A percentile compares a stretch with the other conserved stretches of the same genome.
Evolutionary conservation across 1,284 basidiomycete genomes (phyloP).

Genomic region (Sporisorium graminicola): DNA sequence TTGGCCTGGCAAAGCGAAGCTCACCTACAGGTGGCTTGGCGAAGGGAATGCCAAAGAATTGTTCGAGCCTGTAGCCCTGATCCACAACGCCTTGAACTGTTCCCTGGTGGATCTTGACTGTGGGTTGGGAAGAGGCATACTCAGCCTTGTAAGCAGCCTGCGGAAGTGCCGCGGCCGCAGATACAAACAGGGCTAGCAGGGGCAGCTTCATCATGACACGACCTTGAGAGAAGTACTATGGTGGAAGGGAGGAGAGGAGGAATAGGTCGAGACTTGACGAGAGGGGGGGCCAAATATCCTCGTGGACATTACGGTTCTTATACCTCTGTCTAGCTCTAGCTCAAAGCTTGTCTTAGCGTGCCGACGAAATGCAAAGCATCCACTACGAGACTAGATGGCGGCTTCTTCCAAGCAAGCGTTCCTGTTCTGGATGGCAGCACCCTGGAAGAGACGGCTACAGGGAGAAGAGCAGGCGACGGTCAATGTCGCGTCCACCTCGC

Average conservation of each 20-base stretch:
- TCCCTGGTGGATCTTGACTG: slow-evolving; percentile 31
- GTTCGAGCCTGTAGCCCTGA: slow-evolving; percentile 24
- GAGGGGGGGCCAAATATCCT: background rate
- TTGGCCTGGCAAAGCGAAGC: slow-evolving; percentile 45
- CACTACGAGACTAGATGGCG: background rate
- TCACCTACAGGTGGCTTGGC: slow-evolving; percentile 40
- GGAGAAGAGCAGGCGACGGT: too few relatives aligned
- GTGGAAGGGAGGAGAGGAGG: background rate
- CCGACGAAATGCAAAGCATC: background rate
- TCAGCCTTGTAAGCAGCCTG: background rate
- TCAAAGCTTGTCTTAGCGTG: background rate
- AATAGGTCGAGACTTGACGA: background rate
- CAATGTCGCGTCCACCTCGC: too few relatives aligned
- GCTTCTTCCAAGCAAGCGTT: background rate
- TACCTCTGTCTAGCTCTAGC: background rate
- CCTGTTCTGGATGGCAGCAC: background rate
- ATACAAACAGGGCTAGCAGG: slow-evolving; percentile 3
- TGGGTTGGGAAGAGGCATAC: slow-evolving; percentile 5
- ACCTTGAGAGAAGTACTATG: background rate
- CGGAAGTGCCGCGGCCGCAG: slow-evolving; percentile 20
- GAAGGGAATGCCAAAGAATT: slow-evolving; percentile 53
- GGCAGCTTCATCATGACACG: slow-evolving; percentile 8
- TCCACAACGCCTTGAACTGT: slow-evolving; percentile 28
- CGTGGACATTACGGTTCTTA: slow-evolving; percentile 8
- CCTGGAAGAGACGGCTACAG: too few relatives aligned